Percentiles rank a stretch among this genome's conserved stretches.
phyloP scores from a whole-genome alignment of 2,329 filamentous ascomycete species.

The Penicillium brasilianum region DNA sequence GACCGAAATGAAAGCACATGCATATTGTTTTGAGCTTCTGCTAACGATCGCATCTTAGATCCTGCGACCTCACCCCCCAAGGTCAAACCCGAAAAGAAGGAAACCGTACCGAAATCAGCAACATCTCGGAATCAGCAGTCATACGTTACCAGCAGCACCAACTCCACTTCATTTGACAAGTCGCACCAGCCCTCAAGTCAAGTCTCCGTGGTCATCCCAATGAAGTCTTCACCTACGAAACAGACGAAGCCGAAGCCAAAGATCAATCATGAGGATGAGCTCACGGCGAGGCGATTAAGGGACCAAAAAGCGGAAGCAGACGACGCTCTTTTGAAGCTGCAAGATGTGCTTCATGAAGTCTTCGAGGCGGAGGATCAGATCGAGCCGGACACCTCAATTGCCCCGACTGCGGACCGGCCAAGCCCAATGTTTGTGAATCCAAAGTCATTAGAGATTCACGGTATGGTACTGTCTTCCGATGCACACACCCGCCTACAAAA shows the following conservation, averaged over 20 bases:
- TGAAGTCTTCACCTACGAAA: constrained; percentile 48
- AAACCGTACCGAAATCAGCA: constrained; percentile 28
- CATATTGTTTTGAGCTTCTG: constrained; percentile 4
- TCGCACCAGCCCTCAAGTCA: constrained; percentile 35
- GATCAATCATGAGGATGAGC: constrained; percentile 59
- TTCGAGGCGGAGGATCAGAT: constrained; percentile 77
- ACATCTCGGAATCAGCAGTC: constrained; percentile 32
- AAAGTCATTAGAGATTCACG: constrained; percentile 41
- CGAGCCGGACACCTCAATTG: constrained; percentile 58
- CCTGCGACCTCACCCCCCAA: constrained; percentile 35
- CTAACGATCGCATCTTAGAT: constrained; percentile 37
- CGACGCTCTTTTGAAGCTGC: constrained; percentile 71
- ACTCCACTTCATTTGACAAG: constrained; percentile 43
- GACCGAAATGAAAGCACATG: constrained; percentile 16
- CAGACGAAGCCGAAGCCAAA: constrained; percentile 55
- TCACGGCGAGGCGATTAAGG: constrained; percentile 64
- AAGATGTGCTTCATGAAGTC: constrained; percentile 71
- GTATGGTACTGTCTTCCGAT: constrained; percentile 64
- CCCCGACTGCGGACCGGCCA: constrained; percentile 45
- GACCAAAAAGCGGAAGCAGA: constrained; percentile 85
- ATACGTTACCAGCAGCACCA: constrained; percentile 47
- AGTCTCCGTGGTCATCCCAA: constrained; percentile 56
- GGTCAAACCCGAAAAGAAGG: constrained; percentile 31
- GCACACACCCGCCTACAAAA: constrained; percentile 75
- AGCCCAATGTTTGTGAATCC: constrained; percentile 59